Base-by-base conservation (phyloP, 1,284 basidiomycete species). In the Puccinia novopanici region DNA sequence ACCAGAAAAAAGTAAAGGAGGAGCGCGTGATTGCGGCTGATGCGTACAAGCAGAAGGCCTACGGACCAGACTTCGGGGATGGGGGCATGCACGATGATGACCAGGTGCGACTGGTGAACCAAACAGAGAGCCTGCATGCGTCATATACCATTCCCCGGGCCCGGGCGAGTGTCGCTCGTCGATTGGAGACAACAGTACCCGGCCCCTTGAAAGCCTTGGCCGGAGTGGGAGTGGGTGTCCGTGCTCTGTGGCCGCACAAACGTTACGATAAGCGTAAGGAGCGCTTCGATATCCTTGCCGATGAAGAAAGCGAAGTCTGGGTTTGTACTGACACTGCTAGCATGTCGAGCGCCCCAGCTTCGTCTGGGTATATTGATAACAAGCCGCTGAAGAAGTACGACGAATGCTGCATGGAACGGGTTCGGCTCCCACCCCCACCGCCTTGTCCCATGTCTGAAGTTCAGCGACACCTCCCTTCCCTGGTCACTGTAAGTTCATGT, bases 251-350 rank as follows among this genome's bases (percentile, higher is more conserved):
- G 67, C 52, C 76, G 13, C 30, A 50, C n/a, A 50, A 63, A 45
- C 34, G 68, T 10, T 12, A 42, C 37, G 54, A 59, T 8, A 50
- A 45, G 13, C 48, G 54, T 19, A 79, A 72, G 37, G 68, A 79
- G 40, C 65, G 76, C n/a, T 79, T 79, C 68, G 76, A 79, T 79
- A 79, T 79, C 40, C 55, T 79, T 34, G 76, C 76, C 10, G 76
- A 79, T 61, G 76, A 79, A 63, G 76, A 71, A 34, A 79, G 76
- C 37, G 76, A 79, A 9, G 65, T 79, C 9, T 79, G 76, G 76
- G 54, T 52, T 30, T 57, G 50, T n/a, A 55, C 63, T 34, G 63
- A 65, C 37, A 34, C 45, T 17, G 70, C 27, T 24, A 73, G 50
- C 52, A 3, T 73, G 37, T 40, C 37, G 24, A 37, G 34, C 50